Evolutionary conservation across 192 early-diverging fungal genomes (phyloP).

Genomic region (Backusella parvicylindrica): DNA sequence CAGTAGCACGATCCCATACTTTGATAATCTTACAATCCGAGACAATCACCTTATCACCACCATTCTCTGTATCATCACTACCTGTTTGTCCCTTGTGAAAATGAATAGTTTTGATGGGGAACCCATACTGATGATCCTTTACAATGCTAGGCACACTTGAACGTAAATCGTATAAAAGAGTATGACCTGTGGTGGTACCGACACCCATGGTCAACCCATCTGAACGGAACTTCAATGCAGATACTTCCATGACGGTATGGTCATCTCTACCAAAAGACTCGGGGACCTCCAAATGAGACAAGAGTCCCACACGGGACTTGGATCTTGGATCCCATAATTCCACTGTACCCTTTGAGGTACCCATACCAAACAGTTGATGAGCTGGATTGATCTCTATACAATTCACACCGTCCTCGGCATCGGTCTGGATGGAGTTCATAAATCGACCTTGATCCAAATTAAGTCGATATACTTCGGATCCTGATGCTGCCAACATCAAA

Average conservation of each 20-base stretch:
- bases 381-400: constrained; percentile 80
- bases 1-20: constrained; percentile 86
- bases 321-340: constrained; percentile 97
- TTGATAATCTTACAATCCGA: constrained; percentile 91
- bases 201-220: constrained; percentile 87
- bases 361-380: constrained; percentile 90
- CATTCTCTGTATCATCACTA: constrained; percentile 44
- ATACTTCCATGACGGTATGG: constrained; percentile 55
- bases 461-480: constrained; percentile 81
- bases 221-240: constrained; percentile 73
- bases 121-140: constrained; percentile 98
- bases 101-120: constrained; percentile 81
- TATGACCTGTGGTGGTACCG: constrained; percentile 90
- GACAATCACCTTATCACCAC: constrained; percentile 69
- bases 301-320: constrained; percentile 68
- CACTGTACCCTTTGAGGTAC: constrained; percentile 79
- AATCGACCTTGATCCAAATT: constrained; percentile 95
- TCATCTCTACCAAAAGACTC: constrained; percentile 21
- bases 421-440: constrained; percentile 77
- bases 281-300: constrained; percentile 49
- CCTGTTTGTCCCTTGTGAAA: constrained; percentile 66
- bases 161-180: constrained; percentile 91
- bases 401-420: constrained; percentile 60
- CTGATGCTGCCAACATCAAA: constrained; percentile 76
- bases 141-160: constrained; percentile 75